These are phyloP conservation scores for Pyrus bretschneideri DNA, from an alignment of 306 rosid species.

Conservation along the genomic window DNA sequence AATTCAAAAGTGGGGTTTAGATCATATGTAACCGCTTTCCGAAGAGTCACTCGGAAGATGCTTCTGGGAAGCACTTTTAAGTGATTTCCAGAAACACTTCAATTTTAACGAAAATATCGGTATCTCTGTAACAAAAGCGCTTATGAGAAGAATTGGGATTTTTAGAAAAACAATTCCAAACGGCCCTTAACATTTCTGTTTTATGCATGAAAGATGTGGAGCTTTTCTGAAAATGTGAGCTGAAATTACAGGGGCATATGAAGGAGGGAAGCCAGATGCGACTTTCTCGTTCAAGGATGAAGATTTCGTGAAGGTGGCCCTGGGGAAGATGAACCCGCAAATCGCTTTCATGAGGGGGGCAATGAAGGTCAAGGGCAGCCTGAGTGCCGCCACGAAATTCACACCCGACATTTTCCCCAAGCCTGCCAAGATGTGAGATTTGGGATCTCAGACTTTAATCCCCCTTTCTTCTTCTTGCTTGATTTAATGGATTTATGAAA, in stretches of 20 bases:
- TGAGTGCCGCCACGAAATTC: slow-evolving; percentile 84
- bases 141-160: no score
- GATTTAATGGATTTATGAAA: background rate
- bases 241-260: slow-evolving; percentile 51
- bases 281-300: slow-evolving; percentile 78
- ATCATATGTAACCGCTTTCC: no score
- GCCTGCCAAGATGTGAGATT: slow-evolving; percentile 81
- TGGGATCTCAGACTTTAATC: background rate
- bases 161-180: no score
- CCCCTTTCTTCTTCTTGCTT: slow-evolving; percentile 4
- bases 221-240: background rate
- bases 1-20: no score
- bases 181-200: background rate
- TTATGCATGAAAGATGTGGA: background rate
- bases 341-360: slow-evolving; percentile 91
- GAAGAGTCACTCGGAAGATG: no score
- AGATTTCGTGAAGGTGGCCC: slow-evolving; percentile 79
- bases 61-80: no score
- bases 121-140: no score
- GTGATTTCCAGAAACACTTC: no score
- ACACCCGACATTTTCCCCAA: slow-evolving; percentile 90
- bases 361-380: slow-evolving; percentile 82
- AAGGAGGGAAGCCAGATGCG: slow-evolving; percentile 94
- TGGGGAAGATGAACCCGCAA: slow-evolving; percentile 90
- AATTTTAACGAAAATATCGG: no score